Conservation (phyloP, 2,329 filamentous ascomycete species). For the Pyrenophora seminiperda region DNA sequence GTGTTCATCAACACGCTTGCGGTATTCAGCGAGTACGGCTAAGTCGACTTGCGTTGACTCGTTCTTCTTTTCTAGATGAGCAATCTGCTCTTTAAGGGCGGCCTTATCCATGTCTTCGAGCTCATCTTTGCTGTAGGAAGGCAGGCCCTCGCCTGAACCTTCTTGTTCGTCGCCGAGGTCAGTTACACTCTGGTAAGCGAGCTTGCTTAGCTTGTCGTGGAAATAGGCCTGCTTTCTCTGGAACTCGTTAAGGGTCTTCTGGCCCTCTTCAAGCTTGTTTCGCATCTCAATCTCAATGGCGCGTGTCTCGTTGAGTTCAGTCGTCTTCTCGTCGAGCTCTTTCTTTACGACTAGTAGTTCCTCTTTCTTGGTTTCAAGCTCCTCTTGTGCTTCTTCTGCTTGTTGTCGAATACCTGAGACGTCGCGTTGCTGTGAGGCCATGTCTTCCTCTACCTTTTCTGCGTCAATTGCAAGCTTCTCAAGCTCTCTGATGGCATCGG, state of each 20-base stretch:
- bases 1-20: constrained; percentile 82
- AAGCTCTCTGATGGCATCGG: constrained; percentile 79
- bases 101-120: constrained; percentile 67
- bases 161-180: constrained; percentile 64
- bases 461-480: constrained; percentile 73
- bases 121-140: constrained; percentile 76
- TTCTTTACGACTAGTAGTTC: constrained; percentile 79
- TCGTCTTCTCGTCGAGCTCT: constrained; percentile 83
- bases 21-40: constrained; percentile 83
- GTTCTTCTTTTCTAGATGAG: constrained; percentile 72
- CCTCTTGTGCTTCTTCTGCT: constrained; percentile 81
- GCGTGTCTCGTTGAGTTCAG: constrained; percentile 85
- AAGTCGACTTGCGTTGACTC: constrained; percentile 88
- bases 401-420: constrained; percentile 73
- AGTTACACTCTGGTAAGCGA: constrained; percentile 76
- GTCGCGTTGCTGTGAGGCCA: constrained; percentile 75
- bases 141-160: constrained; percentile 58
- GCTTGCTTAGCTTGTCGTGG: constrained; percentile 86
- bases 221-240: constrained; percentile 83
- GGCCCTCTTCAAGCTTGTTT: constrained; percentile 95
- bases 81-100: constrained; percentile 67
- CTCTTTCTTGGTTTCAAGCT: constrained; percentile 76
- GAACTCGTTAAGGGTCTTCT: constrained; percentile 85
- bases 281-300: constrained; percentile 96
- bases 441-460: constrained; percentile 77